A percentile compares a stretch with the other conserved stretches of the same genome.
Conservation (phyloP, 169 alveolate genomes). For the Plasmodium knowlesi region DNA sequence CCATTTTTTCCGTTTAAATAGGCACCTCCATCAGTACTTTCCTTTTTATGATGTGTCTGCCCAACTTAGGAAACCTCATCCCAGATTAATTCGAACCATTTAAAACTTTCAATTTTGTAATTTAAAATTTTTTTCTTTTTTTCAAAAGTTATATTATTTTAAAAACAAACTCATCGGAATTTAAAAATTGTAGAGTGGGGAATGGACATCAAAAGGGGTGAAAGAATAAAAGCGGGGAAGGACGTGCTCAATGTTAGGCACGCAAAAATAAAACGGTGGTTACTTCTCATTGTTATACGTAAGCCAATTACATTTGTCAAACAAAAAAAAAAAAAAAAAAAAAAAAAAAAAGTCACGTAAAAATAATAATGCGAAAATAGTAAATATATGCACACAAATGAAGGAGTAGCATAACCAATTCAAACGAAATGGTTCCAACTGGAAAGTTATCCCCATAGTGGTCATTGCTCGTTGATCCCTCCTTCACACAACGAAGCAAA, state of each 20-base stretch:
- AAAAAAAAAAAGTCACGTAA: background rate
- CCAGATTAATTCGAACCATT: background rate
- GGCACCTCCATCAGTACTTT: background rate
- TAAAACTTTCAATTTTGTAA: background rate
- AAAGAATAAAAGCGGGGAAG: background rate
- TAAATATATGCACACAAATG: background rate
- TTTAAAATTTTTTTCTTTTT: background rate
- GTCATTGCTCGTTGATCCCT: background rate
- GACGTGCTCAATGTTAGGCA: background rate
- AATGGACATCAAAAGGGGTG: background rate
- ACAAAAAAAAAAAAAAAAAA: background rate
- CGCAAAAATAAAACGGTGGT: background rate
- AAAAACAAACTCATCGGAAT: background rate
- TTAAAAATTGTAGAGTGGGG: background rate
- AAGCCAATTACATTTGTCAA: background rate
- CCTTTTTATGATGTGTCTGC: background rate
- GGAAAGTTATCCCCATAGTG: background rate
- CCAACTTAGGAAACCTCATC: background rate
- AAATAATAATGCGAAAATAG: background rate
- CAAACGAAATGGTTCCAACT: background rate
- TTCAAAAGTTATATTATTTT: background rate
- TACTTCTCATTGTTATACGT: background rate
- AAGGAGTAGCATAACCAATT: background rate
- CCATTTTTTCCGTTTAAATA: background rate
- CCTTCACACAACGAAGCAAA: background rate